phyloP scores from a whole-genome alignment of 2,329 filamentous ascomycete species.

The Alternaria burnsii region DNA sequence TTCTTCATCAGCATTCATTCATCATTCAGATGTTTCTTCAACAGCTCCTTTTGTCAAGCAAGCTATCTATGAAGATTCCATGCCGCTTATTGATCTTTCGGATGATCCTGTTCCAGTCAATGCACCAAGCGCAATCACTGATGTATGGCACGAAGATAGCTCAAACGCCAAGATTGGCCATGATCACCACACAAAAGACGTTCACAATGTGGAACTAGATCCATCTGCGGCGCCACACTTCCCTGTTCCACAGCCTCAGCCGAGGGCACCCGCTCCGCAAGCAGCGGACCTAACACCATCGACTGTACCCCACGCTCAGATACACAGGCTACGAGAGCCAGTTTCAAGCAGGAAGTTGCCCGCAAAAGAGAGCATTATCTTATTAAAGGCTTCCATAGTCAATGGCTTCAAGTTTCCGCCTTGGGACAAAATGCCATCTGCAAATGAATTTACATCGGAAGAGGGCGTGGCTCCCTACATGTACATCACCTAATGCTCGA shows the following conservation, averaged over 20 bases:
- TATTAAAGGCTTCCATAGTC: slow-evolving; percentile 79
- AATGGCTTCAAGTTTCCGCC: slow-evolving; percentile 86
- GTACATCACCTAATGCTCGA: slow-evolving; percentile 54
- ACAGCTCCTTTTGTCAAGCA: neutral
- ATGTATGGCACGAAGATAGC: slow-evolving; percentile 22
- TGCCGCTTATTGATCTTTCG: slow-evolving; percentile 19
- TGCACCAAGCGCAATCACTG: slow-evolving; percentile 18
- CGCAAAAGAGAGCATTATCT: slow-evolving; percentile 76
- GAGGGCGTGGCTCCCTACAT: slow-evolving; percentile 65
- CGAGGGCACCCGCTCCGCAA: neutral
- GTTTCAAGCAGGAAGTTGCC: slow-evolving; percentile 68
- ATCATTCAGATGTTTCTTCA: neutral
- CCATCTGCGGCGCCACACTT: neutral
- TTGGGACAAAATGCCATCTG: slow-evolving; percentile 73
- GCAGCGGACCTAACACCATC: slow-evolving; percentile 10
- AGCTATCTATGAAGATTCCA: neutral
- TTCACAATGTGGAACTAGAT: neutral
- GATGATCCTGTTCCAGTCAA: slow-evolving; percentile 2
- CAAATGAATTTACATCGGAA: slow-evolving; percentile 67
- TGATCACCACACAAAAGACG: neutral
- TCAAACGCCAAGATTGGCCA: neutral
- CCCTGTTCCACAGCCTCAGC: neutral
- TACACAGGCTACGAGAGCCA: slow-evolving; percentile 56
- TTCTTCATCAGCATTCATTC: slow-evolving; percentile 7
- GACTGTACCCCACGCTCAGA: slow-evolving; percentile 30